Conservation (phyloP, 345 rosid species). For the Geranium rotundifolium region DNA sequence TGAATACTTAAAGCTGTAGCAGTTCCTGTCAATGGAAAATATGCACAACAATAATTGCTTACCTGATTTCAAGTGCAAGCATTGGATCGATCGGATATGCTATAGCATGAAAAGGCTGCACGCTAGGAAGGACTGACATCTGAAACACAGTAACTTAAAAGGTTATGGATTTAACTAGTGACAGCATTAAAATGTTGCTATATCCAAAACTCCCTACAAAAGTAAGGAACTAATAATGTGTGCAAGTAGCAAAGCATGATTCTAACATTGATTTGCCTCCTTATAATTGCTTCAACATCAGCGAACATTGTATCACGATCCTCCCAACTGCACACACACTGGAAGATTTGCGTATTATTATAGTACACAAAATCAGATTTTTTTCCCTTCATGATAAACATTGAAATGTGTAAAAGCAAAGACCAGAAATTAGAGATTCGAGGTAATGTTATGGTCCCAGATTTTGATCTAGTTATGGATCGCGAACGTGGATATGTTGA, state of each 20-base stretch:
- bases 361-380: neutral
- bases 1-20: neutral
- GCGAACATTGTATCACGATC: conserved; percentile 68
- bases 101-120: conserved; percentile 97
- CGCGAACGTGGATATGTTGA: too few relatives aligned
- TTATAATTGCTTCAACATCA: conserved; percentile 83
- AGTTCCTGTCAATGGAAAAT: neutral
- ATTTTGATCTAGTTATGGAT: too few relatives aligned
- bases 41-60: neutral
- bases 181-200: too few relatives aligned
- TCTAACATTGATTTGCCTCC: conserved; percentile 76
- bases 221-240: neutral
- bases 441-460: neutral
- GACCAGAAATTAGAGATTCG: neutral
- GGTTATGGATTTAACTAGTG: too few relatives aligned
- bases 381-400: too few relatives aligned
- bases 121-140: conserved; percentile 91
- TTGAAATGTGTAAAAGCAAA: too few relatives aligned
- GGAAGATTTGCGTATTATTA: conserved; percentile 3
- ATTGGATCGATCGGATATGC: conserved; percentile 93
- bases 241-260: neutral
- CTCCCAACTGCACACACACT: conserved; percentile 96
- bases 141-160: conserved; percentile 12
- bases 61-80: conserved; percentile 98
- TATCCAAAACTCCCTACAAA: neutral